These are phyloP conservation scores for Vanilla planifolia DNA, from an alignment of 106 monocot genomes.

Conservation along the genomic window DNA sequence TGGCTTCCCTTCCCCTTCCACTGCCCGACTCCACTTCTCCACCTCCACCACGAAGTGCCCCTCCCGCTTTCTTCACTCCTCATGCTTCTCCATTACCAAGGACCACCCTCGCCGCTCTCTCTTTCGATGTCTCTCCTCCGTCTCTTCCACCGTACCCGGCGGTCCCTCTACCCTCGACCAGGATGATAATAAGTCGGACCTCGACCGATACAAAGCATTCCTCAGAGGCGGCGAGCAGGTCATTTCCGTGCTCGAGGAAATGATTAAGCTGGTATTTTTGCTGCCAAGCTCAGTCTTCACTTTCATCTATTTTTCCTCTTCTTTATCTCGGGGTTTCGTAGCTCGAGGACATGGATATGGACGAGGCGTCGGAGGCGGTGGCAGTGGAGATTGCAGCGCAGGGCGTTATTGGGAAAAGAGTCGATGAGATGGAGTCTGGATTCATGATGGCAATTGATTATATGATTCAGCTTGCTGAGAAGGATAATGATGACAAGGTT, in stretches of 20 bases:
- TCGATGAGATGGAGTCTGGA: constrained; percentile 98
- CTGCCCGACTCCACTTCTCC: background rate
- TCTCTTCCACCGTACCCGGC: background rate
- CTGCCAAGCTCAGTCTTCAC: background rate
- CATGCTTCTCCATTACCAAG: background rate
- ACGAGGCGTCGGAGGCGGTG: constrained; percentile 57
- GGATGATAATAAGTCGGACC: constrained; percentile 28
- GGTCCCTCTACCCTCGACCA: background rate
- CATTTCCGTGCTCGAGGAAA: constrained; percentile 81
- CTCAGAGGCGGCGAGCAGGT: constrained; percentile 95
- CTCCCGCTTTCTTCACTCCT: background rate
- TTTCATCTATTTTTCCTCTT: background rate
- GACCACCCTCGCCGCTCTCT: background rate
- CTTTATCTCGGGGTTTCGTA: constrained; percentile 13
- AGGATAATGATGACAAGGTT: constrained; percentile 85
- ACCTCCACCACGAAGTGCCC: no score
- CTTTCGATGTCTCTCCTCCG: background rate
- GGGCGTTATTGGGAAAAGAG: constrained; percentile 90
- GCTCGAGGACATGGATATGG: constrained; percentile 95
- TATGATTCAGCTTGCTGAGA: constrained; percentile 80
- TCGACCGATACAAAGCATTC: constrained; percentile 50
- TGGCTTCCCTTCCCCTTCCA: background rate
- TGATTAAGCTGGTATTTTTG: constrained; percentile 67
- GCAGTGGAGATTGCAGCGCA: constrained; percentile 89
- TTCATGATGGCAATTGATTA: constrained; percentile 95